phyloP scores from a whole-genome alignment of 1,284 basidiomycete genomes.

The Heliocybe sulcata region DNA sequence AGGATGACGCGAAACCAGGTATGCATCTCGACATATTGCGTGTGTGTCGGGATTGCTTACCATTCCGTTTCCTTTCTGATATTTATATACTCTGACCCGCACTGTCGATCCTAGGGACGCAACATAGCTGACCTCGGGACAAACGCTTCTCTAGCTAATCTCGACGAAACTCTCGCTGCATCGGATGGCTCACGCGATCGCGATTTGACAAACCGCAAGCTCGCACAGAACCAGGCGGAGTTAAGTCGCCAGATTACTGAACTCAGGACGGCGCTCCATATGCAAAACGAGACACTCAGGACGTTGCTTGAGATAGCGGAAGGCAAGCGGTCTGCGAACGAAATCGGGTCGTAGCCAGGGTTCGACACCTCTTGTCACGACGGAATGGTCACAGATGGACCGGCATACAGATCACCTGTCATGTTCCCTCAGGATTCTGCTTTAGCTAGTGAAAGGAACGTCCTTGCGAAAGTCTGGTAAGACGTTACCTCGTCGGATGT shows the following conservation, averaged over 20 bases:
- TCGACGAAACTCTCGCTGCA: not conserved
- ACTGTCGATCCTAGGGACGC: constrained; percentile 1
- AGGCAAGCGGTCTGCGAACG: constrained; percentile 7
- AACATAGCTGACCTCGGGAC: not conserved
- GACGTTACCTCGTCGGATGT: not conserved
- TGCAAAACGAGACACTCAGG: constrained; percentile 44
- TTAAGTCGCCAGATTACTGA: constrained; percentile 54
- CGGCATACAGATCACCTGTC: too few relatives aligned
- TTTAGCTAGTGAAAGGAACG: too few relatives aligned
- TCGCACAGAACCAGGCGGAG: constrained; percentile 56
- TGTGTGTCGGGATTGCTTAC: not conserved
- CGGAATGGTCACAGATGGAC: too few relatives aligned
- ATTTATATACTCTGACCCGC: not conserved
- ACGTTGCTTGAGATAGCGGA: constrained; percentile 35
- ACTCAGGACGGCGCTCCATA: constrained; percentile 42
- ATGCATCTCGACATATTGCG: constrained; percentile 8
- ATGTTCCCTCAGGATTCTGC: too few relatives aligned
- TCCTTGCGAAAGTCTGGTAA: too few relatives aligned
- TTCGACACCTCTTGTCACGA: too few relatives aligned
- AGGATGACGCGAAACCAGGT: constrained; percentile 54
- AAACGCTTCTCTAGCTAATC: not conserved
- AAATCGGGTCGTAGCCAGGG: not conserved
- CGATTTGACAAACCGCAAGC: constrained; percentile 46
- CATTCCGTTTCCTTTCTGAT: not conserved
- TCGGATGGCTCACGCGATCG: constrained; percentile 7